These are phyloP conservation scores for Aspergillus fischeri DNA, from an alignment of 2,329 filamentous ascomycete species.

Conservation along the genomic window DNA sequence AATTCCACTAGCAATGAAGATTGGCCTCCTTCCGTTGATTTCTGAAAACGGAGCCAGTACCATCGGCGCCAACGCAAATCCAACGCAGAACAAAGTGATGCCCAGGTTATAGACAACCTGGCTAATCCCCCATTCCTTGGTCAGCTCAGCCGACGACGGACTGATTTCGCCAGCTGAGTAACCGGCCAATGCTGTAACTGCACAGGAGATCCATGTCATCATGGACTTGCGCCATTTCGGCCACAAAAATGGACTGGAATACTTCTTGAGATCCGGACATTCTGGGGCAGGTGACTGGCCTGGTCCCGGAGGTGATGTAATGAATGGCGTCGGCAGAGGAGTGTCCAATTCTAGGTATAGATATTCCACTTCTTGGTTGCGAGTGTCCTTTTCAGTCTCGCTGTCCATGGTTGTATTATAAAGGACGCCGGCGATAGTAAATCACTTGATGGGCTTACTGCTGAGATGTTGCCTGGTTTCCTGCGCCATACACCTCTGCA, in stretches of 20 bases:
- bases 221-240: slow-evolving; percentile 63
- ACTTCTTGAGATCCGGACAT: slow-evolving; percentile 63
- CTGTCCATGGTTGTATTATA: neutral
- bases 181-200: slow-evolving; percentile 71
- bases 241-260: slow-evolving; percentile 70
- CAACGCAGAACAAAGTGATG: slow-evolving; percentile 75
- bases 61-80: slow-evolving; percentile 84
- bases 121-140: slow-evolving; percentile 60
- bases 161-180: slow-evolving; percentile 79
- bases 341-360: slow-evolving; percentile 62
- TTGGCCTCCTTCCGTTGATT: slow-evolving; percentile 78
- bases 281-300: slow-evolving; percentile 46
- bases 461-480: neutral
- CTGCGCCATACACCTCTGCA: neutral
- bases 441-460: neutral
- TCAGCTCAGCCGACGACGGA: slow-evolving; percentile 63
- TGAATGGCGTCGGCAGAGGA: slow-evolving; percentile 46
- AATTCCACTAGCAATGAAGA: slow-evolving; percentile 70
- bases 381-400: neutral
- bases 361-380: slow-evolving; percentile 44
- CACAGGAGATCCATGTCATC: slow-evolving; percentile 69
- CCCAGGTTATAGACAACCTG: slow-evolving; percentile 65
- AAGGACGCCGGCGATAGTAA: neutral
- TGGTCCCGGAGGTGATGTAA: slow-evolving; percentile 26
- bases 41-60: slow-evolving; percentile 82